Conservation (phyloP, 805 yeast genomes). For the Starmerella ratchasimensis region DNA sequence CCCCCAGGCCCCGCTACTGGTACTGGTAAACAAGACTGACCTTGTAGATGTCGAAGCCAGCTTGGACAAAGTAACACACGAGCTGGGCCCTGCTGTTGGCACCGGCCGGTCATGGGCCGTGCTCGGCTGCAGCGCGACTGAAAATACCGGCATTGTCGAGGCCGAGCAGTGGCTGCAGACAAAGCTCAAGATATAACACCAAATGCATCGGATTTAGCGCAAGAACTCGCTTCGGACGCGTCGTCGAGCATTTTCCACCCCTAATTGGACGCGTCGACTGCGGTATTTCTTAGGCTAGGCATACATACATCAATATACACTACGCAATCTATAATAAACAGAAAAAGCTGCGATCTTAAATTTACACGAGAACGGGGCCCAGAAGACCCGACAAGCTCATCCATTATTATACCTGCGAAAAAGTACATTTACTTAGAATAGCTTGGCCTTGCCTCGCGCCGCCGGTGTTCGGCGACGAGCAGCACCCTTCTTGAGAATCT, state of each 20-base stretch:
- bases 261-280: no score
- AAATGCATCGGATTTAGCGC: no score
- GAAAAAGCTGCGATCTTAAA: no score
- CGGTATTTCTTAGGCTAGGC: no score
- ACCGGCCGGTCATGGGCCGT: conserved; percentile 13
- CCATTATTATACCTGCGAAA: no score
- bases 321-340: no score
- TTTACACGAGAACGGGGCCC: no score
- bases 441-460: conserved; percentile 18
- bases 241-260: no score
- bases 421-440: conserved; percentile 14
- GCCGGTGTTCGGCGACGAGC: conserved; percentile 19
- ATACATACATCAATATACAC: no score
- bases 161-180: conserved; percentile 12
- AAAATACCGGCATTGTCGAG: conserved; percentile 3
- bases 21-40: conserved; percentile 15
- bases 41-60: conserved; percentile 17
- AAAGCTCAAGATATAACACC: conserved; percentile 2
- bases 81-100: conserved; percentile 19
- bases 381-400: no score
- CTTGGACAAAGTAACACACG: conserved; percentile 26
- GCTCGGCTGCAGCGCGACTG: conserved; percentile 7
- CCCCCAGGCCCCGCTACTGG: conserved; percentile 9
- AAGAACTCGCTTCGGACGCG: no score
- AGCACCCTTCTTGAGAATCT: conserved; percentile 16